Evolutionary conservation across 164 flowering plant species (phyloP).

Genomic region (Aristolochia fimbriata): DNA sequence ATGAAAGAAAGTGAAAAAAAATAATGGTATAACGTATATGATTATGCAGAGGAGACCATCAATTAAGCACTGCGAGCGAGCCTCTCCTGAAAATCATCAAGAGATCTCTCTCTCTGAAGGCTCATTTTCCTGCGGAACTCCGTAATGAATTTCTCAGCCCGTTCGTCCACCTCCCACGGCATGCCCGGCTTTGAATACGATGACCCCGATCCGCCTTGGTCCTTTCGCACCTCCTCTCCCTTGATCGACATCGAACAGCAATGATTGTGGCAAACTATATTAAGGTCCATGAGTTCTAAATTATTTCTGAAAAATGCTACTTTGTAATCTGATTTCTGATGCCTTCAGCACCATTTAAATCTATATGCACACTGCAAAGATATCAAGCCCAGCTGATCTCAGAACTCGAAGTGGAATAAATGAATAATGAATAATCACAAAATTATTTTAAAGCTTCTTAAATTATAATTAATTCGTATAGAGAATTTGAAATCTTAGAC

Average conservation of each 20-base stretch:
- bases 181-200: neutral
- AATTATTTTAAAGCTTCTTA: too few relatives aligned
- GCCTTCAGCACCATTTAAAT: neutral
- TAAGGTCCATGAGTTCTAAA: constrained; percentile 34
- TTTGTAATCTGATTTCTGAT: too few relatives aligned
- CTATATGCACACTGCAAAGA: constrained; percentile 44
- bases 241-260: constrained; percentile 92
- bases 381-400: constrained; percentile 81
- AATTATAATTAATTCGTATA: too few relatives aligned
- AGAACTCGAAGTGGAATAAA: constrained; percentile 13
- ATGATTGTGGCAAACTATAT: constrained; percentile 73
- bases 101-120: constrained; percentile 21
- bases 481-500: too few relatives aligned
- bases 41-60: too few relatives aligned
- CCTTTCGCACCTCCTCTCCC: too few relatives aligned
- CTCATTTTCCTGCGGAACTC: constrained; percentile 53
- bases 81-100: constrained; percentile 25
- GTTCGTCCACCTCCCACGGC: constrained; percentile 44
- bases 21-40: too few relatives aligned
- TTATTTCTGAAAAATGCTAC: neutral
- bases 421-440: too few relatives aligned
- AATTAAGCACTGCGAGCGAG: constrained; percentile 11
- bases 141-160: constrained; percentile 65
- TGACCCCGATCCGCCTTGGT: too few relatives aligned
- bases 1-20: too few relatives aligned